Evolutionary conservation across 768 basidiomycete genomes (phyloP), one percentile per base, ranked within the genome.

Genomic region (Sarcodon aspratus): DNA sequence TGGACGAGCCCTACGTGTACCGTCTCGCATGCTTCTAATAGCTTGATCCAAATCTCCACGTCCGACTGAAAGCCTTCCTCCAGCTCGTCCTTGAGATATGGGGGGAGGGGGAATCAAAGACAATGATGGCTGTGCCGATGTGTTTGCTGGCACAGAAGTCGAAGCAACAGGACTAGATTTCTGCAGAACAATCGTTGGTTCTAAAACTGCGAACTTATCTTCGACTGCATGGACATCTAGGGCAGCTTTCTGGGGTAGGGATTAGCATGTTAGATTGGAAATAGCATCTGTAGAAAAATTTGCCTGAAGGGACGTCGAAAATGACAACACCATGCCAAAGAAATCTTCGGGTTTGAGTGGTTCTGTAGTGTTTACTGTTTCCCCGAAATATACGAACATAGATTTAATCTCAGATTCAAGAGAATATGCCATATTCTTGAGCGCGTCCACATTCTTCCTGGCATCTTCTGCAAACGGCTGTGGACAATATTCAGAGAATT

Each of bases 1-100:
- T 15, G 69, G 69, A 43, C 77, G 71, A 27, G 63, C 66, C 52
- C 79, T 69, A 43, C 76, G 69, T 59, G 72, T 77, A 34, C 80
- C 90, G 44, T 75, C 76, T 40, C 78, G 76, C 69, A 92, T 76
- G 52, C 82, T 90, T 13, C 85, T 80, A 36, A 97, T 84, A 1
- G 85, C 86, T 57, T 86, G 77, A 54, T 97, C 91, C 33, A 95
- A 65, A 48, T 85, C 84, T 9, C 92, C 92, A 35, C 82, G 76
- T 7, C 82, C 80, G 52, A 87, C 60, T 1, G 87, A 82, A 33
- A 66, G 68, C 45, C 65, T 67, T 37, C 71, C 74, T 31, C 62
- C 61, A 44, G 72, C 68, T 27, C 66, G 62, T 5, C 70, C 65
- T 47, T 74, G 70, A 1, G 74, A 73, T 11, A 52, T 62, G 7